Evolutionary conservation across 78 protist species (phyloP), one percentile per base, ranked within the genome.

Genomic region (Monocercomonoides exilis): DNA sequence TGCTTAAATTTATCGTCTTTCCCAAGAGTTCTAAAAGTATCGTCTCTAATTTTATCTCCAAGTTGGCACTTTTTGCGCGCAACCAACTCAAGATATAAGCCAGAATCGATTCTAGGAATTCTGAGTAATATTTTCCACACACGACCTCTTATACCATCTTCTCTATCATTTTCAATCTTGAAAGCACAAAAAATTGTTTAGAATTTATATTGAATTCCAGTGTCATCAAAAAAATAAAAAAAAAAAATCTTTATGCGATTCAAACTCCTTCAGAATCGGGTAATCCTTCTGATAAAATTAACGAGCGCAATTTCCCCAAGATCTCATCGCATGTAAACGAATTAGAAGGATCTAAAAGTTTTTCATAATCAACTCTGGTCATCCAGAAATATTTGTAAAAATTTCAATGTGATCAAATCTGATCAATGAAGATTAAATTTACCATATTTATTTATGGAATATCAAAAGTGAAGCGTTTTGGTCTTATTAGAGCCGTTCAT

Each of bases 41-140:
- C 92, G 82, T 90, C 80, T 21, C 89, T 2, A 4, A 90, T 90
- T n/a, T 84, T 46, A 1, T 89, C 89, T 41, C 21, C 6, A 79
- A 21, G 11, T 21, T 6, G 6, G 82, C 82, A 33, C 5, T 79
- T 6, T 21, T 79, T 79, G 11, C 36, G 6, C 42, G 6, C 21
- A 6, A 79, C 82, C 82, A 79, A 6, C 42, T 33, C 6, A 5
- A 6, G 36, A 79, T 79, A 79, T 4, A 38, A 32, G 11, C 5
- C 6, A 4, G 82, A 33, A 21, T 79, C 82, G 82, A 79, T 79
- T 79, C 45, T 4, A 5, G 82, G 82, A 79, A 79, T 79, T 5
- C 82, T 33, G 21, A 79, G 82, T 43, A 2, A 81, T 21, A 41
- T 42, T 45, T 81, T 81, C 85, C 85, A 81, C 3, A 81, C 21